Evolutionary conservation across 2,329 filamentous ascomycete genomes (phyloP).

Genomic region (Apiospora phragmitis): DNA sequence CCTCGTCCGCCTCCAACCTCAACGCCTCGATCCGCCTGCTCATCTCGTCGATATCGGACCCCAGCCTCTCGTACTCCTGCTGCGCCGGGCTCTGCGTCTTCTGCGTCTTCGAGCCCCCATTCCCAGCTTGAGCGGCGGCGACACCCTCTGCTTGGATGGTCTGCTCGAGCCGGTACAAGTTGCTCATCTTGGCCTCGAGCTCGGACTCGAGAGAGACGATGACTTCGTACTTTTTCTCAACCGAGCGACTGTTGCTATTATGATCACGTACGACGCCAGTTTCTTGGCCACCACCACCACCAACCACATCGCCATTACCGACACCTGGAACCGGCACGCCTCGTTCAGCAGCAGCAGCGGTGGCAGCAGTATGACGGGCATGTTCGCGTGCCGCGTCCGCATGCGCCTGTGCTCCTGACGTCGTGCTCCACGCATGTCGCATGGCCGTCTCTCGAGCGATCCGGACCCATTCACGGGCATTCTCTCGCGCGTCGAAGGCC

Average conservation of each 20-base stretch:
- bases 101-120: slow-evolving; percentile 11
- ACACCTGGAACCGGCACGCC: background rate
- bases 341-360: background rate
- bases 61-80: slow-evolving; percentile 28
- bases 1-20: slow-evolving; percentile 47
- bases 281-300: background rate
- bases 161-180: slow-evolving; percentile 12
- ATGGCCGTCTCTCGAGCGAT: background rate
- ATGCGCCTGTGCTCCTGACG: background rate
- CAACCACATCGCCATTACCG: background rate
- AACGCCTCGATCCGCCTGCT: slow-evolving; percentile 29
- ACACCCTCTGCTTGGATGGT: slow-evolving; percentile 14
- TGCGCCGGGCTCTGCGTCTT: slow-evolving; percentile 13
- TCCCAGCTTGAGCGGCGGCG: slow-evolving; percentile 14
- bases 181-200: slow-evolving; percentile 30
- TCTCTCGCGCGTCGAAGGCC: background rate
- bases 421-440: background rate
- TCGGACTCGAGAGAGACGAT: slow-evolving; percentile 37
- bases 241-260: slow-evolving; percentile 21
- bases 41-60: slow-evolving; percentile 30
- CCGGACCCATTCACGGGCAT: background rate
- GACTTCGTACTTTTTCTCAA: slow-evolving; percentile 37
- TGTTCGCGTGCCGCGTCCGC: background rate
- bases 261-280: background rate
- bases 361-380: background rate